Percentiles rank a stretch among this genome's conserved stretches.
Conservation (phyloP, 78 protist species). For the Chrysochromulina tobinii region DNA sequence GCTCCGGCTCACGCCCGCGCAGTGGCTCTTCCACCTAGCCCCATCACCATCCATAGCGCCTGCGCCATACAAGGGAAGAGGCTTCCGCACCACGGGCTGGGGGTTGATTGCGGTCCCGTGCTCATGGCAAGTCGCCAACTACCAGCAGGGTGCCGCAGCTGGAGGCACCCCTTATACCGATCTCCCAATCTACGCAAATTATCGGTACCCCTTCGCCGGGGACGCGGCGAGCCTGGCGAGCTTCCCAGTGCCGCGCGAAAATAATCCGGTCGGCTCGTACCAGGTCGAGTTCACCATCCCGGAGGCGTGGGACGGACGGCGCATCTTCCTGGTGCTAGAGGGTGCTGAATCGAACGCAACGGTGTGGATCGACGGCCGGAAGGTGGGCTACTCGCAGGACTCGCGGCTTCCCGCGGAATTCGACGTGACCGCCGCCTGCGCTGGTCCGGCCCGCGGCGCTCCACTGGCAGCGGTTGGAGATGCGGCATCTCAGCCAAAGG, state of each 20-base stretch:
- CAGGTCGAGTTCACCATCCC: background rate
- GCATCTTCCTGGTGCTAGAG: background rate
- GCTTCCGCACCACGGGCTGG: background rate
- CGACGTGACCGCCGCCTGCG: background rate
- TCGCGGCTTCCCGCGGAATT: conserved; percentile 10
- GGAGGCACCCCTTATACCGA: too few relatives aligned
- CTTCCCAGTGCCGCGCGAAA: background rate
- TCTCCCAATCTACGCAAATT: background rate
- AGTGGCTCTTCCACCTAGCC: background rate
- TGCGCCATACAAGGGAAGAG: too few relatives aligned
- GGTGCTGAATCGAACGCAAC: background rate
- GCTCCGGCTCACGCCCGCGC: conserved; percentile 22
- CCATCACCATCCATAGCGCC: background rate
- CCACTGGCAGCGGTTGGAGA: too few relatives aligned
- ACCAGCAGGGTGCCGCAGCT: background rate
- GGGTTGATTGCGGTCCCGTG: background rate
- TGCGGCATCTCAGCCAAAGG: too few relatives aligned
- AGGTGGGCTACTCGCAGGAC: conserved; percentile 25
- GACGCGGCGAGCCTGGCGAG: background rate
- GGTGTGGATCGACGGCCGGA: background rate
- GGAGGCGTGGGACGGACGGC: background rate
- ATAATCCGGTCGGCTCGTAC: background rate
- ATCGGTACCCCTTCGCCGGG: background rate
- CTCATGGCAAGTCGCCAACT: background rate
- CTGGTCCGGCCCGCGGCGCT: too few relatives aligned